phyloP scores from a whole-genome alignment of 768 basidiomycete species.

The Leucocoprinus leucothites region DNA sequence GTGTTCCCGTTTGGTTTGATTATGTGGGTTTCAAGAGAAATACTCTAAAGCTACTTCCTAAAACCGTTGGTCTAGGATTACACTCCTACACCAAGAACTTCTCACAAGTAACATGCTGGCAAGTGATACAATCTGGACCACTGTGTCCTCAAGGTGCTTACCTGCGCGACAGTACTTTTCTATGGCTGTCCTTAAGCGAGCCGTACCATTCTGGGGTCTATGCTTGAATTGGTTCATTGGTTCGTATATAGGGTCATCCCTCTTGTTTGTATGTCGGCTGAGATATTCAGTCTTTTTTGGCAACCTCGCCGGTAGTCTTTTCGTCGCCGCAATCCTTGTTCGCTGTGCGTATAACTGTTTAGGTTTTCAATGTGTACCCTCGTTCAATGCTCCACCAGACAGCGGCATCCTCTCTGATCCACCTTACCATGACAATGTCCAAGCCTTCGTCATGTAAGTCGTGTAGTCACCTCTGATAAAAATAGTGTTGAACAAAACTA shows the following conservation, averaged over 20 bases:
- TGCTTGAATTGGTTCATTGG: constrained; percentile 69
- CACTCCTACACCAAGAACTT: constrained; percentile 66
- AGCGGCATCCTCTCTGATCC: constrained; percentile 54
- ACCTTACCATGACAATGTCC: constrained; percentile 56
- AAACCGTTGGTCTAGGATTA: constrained; percentile 51
- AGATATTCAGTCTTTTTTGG: constrained; percentile 55
- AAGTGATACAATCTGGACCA: constrained; percentile 1
- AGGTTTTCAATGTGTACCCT: no score
- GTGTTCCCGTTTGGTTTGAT: constrained; percentile 78
- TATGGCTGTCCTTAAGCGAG: constrained; percentile 61
- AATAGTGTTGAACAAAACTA: background rate
- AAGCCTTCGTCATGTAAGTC: constrained; percentile 54
- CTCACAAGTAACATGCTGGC: constrained; percentile 81
- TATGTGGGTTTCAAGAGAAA: constrained; percentile 44
- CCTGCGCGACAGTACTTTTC: constrained; percentile 50
- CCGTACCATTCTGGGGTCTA: constrained; percentile 68
- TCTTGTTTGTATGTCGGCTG: no score
- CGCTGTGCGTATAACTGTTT: constrained; percentile 43
- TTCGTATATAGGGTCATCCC: constrained; percentile 18
- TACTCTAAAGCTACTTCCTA: background rate
- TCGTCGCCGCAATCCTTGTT: constrained; percentile 64
- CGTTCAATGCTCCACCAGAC: no score
- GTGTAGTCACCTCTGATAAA: no score
- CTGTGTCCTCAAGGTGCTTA: background rate
- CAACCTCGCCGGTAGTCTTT: constrained; percentile 65